Evolutionary conservation across 1,284 basidiomycete species (phyloP), one percentile per base, ranked within the genome.

Genomic region (Irpex lacteus): DNA sequence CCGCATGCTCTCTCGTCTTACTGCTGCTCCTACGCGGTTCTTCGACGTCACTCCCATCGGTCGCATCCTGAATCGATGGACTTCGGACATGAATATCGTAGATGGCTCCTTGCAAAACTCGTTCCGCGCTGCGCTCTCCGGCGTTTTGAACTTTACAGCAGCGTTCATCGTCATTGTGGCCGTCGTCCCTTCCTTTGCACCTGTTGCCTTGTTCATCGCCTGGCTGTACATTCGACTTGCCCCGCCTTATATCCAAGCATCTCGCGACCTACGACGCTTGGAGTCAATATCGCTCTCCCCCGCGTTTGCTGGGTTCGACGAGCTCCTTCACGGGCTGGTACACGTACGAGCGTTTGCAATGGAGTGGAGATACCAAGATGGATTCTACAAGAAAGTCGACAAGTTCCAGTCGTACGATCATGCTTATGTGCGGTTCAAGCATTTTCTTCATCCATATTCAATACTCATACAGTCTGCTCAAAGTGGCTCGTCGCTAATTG

Each of bases 331-430:
- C 49, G 94, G 94, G 3, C 84, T 94, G 49, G 79, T 88, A 36
- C 88, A 92, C 68, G 87, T 96, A 19, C 85, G 93, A 32, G 94
- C 92, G 0, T 95, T 94, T 74, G 90, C 87, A 2, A 92, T 91
- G 80, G 93, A 95, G 70, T 78, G 80, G 36, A 77, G 88, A 64
- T 94, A 94, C 75, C 90, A 94, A 70, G 81, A 89, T 66, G 69
- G 77, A 15, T 90, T 95, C 70, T 93, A 91, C 75, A 73, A 78
- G 61, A 82, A 91, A 76, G 90, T 95, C 34, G 93, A 96, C 73
- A 88, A 80, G 67, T 90, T 90, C 73, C 88, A 90, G 72, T 83
- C 83, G 2, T 89, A 86, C 70, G 88, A 90, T 72, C 88, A 90
- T 72, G 83, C 83, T 62, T 90, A 90, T 74, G 87, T 87, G 69